Base-by-base conservation (phyloP, 2,329 filamentous ascomycete genomes). In the Erysiphe pulchra region DNA sequence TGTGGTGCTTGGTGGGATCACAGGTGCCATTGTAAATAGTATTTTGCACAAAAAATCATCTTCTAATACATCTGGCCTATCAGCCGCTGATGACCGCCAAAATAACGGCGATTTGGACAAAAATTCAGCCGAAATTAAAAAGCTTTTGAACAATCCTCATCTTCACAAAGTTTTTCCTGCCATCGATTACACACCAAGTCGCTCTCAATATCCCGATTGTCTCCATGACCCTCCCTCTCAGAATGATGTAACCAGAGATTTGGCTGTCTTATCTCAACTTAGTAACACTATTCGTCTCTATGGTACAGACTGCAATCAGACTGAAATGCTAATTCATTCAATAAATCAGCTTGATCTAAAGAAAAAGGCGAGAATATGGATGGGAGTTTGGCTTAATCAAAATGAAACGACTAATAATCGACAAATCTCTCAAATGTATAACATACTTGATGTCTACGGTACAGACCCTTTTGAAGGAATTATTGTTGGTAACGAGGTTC, bases 251-350 rank as follows among this genome's bases (percentile, higher is more conserved):
- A 95, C 90, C 0, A 75, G 83, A 45, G 87, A 95, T 58, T 66
- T 94, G 48, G 87, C 90, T 1, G 77, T 94, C 10, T 73, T 95
- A 45, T 85, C 81, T 12, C 85, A 93, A 59, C 67, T 95, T 39
- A 93, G 85, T 48, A 86, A 92, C 58, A 77, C 76, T 2, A 72
- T 95, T 42, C 78, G 87, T 8, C 68, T 94, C 1, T 95, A 95
- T 59, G 87, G 87, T 44, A 95, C 84, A 12, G 87, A 95, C 63
- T 95, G 87, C 69, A 94, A 94, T 61, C 87, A 95, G 62, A 95
- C 87, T 0, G 73, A 93, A 60, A 90, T 95, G 80, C 73, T 92
- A 0, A 65, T 95, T 9, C 77, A 90, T 54, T 77, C 86, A 17
- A 78, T 95, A 53, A 68, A 81, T 47, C 70, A 70, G 44, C 68